Evolutionary conservation across 2,329 filamentous ascomycete genomes (phyloP).

Genomic region (Orbilia ellipsospora): DNA sequence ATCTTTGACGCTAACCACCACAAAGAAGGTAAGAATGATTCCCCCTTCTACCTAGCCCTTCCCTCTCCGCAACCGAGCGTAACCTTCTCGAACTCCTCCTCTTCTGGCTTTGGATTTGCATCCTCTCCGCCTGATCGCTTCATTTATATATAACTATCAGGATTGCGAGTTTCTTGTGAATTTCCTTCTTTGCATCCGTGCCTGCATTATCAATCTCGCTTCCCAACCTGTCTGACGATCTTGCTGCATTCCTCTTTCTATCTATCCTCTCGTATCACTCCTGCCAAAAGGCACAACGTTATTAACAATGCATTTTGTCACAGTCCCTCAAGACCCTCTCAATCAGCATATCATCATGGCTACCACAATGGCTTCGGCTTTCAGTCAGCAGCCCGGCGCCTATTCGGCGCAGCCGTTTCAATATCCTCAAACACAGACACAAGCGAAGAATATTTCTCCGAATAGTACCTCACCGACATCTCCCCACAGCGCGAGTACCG

Average conservation of each 20-base stretch:
- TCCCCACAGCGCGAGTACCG: slow-evolving; percentile 44
- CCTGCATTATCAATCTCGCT: slow-evolving; percentile 43
- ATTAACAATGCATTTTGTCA: slow-evolving; percentile 50
- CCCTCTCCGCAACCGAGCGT: slow-evolving; percentile 40
- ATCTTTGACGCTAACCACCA: slow-evolving; percentile 29
- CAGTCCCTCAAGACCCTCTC: slow-evolving; percentile 42
- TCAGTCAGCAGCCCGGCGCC: slow-evolving; percentile 22
- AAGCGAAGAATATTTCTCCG: slow-evolving; percentile 51
- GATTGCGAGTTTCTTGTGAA: slow-evolving; percentile 43
- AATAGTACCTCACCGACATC: slow-evolving; percentile 50
- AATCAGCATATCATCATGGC: slow-evolving; percentile 42
- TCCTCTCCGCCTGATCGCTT: neutral
- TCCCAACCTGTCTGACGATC: slow-evolving; percentile 26
- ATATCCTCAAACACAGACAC: slow-evolving; percentile 29
- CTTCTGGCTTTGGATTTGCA: slow-evolving; percentile 16
- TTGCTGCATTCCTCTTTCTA: slow-evolving; percentile 8
- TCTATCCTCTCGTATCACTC: slow-evolving; percentile 7
- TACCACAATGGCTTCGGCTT: slow-evolving; percentile 43
- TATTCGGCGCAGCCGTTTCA: slow-evolving; percentile 38
- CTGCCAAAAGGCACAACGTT: slow-evolving; percentile 12
- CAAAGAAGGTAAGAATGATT: slow-evolving; percentile 49
- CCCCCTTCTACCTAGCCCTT: slow-evolving; percentile 43
- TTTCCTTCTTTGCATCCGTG: slow-evolving; percentile 43
- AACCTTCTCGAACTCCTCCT: slow-evolving; percentile 51
- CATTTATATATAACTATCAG: slow-evolving; percentile 35